phyloP scores from a whole-genome alignment of 495 filamentous ascomycete genomes.

The Physcia stellaris region DNA sequence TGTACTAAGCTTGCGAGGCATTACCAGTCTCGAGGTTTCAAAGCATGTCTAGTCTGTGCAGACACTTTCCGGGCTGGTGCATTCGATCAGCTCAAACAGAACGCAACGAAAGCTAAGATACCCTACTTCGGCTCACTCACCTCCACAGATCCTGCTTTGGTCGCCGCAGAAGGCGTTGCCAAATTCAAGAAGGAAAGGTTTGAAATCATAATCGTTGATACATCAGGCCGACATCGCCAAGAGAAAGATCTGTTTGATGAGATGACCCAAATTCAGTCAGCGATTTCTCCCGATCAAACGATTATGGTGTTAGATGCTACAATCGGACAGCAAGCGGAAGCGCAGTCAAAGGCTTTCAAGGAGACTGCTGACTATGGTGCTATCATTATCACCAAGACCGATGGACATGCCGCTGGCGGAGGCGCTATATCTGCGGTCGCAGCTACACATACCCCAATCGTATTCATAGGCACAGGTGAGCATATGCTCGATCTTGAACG shows the following conservation, averaged over 20 bases:
- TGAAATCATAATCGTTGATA: conserved; percentile 98
- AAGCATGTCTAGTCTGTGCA: conserved; percentile 86
- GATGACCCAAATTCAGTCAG: conserved; percentile 93
- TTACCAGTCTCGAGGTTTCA: conserved; percentile 91
- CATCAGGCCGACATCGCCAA: conserved; percentile 83
- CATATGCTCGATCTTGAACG: conserved; percentile 91
- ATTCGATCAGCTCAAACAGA: conserved; percentile 98
- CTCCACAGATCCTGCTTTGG: conserved; percentile 87
- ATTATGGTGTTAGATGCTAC: conserved; percentile 96
- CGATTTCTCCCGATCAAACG: conserved; percentile 88
- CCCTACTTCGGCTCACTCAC: conserved; percentile 95
- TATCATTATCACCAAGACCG: conserved; percentile 98
- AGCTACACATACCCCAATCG: conserved; percentile 90
- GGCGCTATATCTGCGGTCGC: conserved; percentile 98
- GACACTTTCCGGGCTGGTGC: conserved; percentile 98
- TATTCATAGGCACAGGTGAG: conserved; percentile 94
- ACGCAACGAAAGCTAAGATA: conserved; percentile 96
- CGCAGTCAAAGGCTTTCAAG: conserved; percentile 92
- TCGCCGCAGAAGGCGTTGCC: conserved; percentile 86
- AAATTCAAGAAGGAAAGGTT: conserved; percentile 99
- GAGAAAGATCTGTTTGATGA: conserved; percentile 92
- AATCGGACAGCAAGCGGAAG: conserved; percentile 91
- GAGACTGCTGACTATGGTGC: conserved; percentile 95
- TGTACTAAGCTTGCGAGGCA: conserved; percentile 95
- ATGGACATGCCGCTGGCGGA: conserved; percentile 87